A percentile compares a stretch with the other conserved stretches of the same genome.
Evolutionary conservation across 371 early-diverging fungal species (phyloP).

Genomic region (Quaeritorhiza haematococci): DNA sequence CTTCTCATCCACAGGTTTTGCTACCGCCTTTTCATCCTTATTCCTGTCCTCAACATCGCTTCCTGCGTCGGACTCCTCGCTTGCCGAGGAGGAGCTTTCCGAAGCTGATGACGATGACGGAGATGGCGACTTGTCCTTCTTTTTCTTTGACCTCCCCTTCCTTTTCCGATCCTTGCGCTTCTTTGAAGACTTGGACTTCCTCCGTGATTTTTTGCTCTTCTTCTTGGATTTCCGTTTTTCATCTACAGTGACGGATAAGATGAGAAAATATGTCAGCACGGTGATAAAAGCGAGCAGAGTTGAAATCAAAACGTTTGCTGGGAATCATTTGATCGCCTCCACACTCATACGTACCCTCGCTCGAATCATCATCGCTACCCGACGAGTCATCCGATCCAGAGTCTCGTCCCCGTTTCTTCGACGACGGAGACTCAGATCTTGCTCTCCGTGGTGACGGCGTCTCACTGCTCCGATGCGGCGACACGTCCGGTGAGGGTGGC

Average conservation of each 20-base stretch:
- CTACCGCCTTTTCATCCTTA: not conserved
- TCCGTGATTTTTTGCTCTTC: conserved; percentile 9
- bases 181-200: conserved; percentile 8
- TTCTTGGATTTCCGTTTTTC: conserved; percentile 10
- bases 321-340: not conserved
- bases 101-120: conserved; percentile 3
- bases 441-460: not conserved
- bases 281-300: conserved; percentile 5
- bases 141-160: conserved; percentile 13
- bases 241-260: conserved; percentile 1
- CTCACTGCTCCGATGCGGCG: conserved; percentile 3
- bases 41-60: conserved; percentile 2
- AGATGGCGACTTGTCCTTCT: conserved; percentile 4
- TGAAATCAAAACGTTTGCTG: not conserved
- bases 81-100: not conserved
- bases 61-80: not conserved
- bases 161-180: not conserved
- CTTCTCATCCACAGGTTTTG: conserved; percentile 14
- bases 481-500: conserved; percentile 30
- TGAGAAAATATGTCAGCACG: no score
- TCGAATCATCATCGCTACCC: conserved; percentile 8
- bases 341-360: conserved; percentile 2
- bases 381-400: conserved; percentile 4
- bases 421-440: not conserved
- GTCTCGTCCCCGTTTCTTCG: not conserved